These are phyloP conservation scores for Clonostachys solani DNA, from an alignment of 2,329 filamentous ascomycete species.

Conservation along the genomic window DNA sequence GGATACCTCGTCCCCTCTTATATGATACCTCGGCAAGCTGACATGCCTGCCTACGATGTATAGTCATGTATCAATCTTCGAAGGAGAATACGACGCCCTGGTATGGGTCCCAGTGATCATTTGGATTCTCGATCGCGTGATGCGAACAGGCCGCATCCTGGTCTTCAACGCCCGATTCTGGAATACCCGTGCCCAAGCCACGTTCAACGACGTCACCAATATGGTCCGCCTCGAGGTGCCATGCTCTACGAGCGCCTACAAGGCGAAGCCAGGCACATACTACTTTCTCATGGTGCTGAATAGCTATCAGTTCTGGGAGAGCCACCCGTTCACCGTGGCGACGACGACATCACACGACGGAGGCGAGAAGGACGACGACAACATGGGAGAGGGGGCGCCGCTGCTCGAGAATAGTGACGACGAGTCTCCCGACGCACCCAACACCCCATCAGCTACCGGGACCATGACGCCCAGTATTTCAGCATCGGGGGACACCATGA, in stretches of 20 bases:
- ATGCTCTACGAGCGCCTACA: conserved; percentile 22
- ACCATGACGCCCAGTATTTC: no score
- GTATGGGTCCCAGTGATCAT: conserved; percentile 44
- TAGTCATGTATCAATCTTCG: conserved; percentile 48
- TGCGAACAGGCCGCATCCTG: conserved; percentile 36
- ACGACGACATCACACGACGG: conserved; percentile 7
- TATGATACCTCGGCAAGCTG: conserved; percentile 2
- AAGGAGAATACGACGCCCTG: conserved; percentile 39
- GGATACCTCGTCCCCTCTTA: conserved; percentile 9
- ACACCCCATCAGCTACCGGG: not conserved
- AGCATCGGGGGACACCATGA: conserved; percentile 15
- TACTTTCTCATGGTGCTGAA: conserved; percentile 40
- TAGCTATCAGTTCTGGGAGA: conserved; percentile 37
- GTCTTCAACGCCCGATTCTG: conserved; percentile 32
- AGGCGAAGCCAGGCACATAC: conserved; percentile 32
- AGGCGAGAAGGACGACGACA: not conserved
- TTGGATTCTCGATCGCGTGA: conserved; percentile 43
- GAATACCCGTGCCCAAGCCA: conserved; percentile 23
- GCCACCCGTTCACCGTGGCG: conserved; percentile 44
- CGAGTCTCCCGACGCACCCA: conserved; percentile 2
- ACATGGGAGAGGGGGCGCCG: conserved; percentile 20
- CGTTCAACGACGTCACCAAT: conserved; percentile 30
- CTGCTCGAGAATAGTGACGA: conserved; percentile 15
- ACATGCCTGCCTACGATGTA: not conserved
- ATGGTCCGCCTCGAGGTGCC: conserved; percentile 35